phyloP scores from a whole-genome alignment of 192 early-diverging fungal genomes.

The Diversispora eburnea region DNA sequence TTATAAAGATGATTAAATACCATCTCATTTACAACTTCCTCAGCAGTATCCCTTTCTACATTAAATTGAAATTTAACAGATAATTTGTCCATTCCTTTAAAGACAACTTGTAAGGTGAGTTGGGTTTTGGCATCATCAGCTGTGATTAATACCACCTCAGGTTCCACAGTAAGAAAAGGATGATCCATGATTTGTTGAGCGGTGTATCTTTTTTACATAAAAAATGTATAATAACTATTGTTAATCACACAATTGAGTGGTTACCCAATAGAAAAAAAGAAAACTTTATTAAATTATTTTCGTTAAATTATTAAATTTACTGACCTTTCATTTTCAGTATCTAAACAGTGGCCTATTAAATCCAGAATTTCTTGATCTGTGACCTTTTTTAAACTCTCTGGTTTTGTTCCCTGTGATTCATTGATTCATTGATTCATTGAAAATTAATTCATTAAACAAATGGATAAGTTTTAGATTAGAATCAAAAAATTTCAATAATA shows the following conservation, averaged over 20 bases:
- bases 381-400: constrained; percentile 64
- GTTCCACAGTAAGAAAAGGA: constrained; percentile 70
- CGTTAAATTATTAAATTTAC: neutral
- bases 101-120: constrained; percentile 68
- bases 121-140: constrained; percentile 60
- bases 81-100: constrained; percentile 72
- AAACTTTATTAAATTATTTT: neutral
- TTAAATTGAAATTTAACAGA: constrained; percentile 86
- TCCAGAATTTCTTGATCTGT: constrained; percentile 61
- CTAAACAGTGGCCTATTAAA: constrained; percentile 64
- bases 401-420: constrained; percentile 58
- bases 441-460: constrained; percentile 1
- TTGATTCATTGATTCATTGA: neutral
- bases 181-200: constrained; percentile 71
- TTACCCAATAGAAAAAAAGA: neutral
- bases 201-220: constrained; percentile 47
- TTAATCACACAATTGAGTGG: constrained; percentile 13
- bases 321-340: constrained; percentile 60
- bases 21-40: constrained; percentile 79
- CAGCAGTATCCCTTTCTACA: constrained; percentile 73
- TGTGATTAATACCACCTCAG: constrained; percentile 65
- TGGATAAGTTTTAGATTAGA: neutral
- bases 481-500: neutral
- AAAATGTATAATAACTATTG: constrained; percentile 14
- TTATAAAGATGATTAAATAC: constrained; percentile 45